Evolutionary conservation across 495 filamentous ascomycete species (phyloP), one percentile per base, ranked within the genome.

Genomic region (Aspergillus carlsbadensis): DNA sequence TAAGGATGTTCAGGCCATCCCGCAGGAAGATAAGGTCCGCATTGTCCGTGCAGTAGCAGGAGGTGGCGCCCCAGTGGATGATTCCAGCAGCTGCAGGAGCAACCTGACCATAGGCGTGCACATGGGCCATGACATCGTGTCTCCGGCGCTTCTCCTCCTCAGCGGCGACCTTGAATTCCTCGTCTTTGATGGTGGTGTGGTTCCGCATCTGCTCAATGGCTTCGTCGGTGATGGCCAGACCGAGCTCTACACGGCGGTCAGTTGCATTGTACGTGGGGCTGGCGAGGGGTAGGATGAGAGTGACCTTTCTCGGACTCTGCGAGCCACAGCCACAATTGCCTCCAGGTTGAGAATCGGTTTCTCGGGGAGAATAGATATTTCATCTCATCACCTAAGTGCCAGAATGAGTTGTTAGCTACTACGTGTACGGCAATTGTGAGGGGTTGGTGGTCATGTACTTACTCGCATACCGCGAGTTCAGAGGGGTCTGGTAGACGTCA

Each of bases 31-130:
- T 93, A 42, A 96, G 72, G 62, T 98, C 93, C 24, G 89, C 86
- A 59, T 96, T 96, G 67, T 98, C 93, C 44, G 89, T 92, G 76
- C 83, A 77, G 71, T 83, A 85, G 70, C 80, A 84, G 3, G 73
- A 79, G 10, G 82, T 85, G 36, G 84, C 86, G 52, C 87, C 92
- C 72, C 80, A 86, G 74, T 96, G 92, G 45, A 96, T 95, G 66
- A 93, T 90, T 18, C 89, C 90, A 17, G 89, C 90, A 36, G 92
- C 92, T 42, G 84, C 86, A 4, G 92, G 91, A 10, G 90, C 90
- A 46, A 79, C 82, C 63, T 81, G 71, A 2, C 87, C 89, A 61
- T 83, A 90, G 8, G 87, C 84, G 65, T 91, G 84, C 39, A 92
- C 87, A 70, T 91, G 87, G 54, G 80, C 79, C 82, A 87, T 85